Evolutionary conservation across 331 rosid species (phyloP).

Genomic region (Pyracantha coccinea): DNA sequence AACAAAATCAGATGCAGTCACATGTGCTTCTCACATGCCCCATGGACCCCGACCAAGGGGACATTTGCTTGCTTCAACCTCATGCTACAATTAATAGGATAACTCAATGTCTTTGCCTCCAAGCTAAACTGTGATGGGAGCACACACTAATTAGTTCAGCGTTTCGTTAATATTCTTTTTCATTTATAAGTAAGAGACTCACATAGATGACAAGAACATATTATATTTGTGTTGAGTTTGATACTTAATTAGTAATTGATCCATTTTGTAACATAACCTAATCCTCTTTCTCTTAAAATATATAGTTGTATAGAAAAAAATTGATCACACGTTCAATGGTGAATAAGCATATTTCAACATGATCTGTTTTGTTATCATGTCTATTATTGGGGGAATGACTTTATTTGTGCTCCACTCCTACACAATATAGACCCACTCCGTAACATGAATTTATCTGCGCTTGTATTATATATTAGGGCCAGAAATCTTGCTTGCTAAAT

Average conservation of each 20-base stretch:
- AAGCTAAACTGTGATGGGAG: constrained; percentile 16
- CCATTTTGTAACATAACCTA: too few relatives aligned
- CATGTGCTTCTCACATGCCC: constrained; percentile 25
- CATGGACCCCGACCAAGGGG: neutral
- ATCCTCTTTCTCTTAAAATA: too few relatives aligned
- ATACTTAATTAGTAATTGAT: too few relatives aligned
- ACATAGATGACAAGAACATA: too few relatives aligned
- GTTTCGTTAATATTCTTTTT: too few relatives aligned
- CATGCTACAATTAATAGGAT: constrained; percentile 13
- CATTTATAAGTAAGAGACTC: too few relatives aligned
- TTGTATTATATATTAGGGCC: neutral
- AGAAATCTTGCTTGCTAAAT: too few relatives aligned
- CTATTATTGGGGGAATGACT: neutral
- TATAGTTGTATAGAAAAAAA: too few relatives aligned
- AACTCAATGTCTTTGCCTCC: constrained; percentile 18
- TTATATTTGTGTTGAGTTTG: too few relatives aligned
- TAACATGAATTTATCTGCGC: neutral
- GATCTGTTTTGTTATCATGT: neutral
- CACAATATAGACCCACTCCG: neutral
- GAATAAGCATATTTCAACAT: neutral
- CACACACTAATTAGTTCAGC: too few relatives aligned
- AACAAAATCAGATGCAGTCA: constrained; percentile 32
- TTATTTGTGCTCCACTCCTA: constrained; percentile 17
- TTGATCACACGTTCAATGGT: too few relatives aligned
- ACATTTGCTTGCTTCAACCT: constrained; percentile 19